Percentiles rank a stretch among this genome's conserved stretches.
phyloP scores from a whole-genome alignment of 257 asterid genomes.

The Solanum habrochaites region DNA sequence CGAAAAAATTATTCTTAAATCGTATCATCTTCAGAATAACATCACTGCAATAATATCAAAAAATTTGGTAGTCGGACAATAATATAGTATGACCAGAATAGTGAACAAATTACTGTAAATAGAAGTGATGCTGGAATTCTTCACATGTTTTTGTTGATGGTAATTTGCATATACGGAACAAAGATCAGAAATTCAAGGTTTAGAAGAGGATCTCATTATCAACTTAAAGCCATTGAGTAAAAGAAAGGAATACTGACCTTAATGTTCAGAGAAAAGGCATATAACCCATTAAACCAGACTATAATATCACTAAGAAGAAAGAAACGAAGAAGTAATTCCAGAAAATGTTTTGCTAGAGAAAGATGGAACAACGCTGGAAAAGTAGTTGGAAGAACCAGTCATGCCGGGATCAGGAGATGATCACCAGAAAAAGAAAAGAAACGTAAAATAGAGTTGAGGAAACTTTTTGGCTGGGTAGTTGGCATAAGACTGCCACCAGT shows the following conservation, averaged over 20 bases:
- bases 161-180: neutral
- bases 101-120: neutral
- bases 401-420: neutral
- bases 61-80: neutral
- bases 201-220: neutral
- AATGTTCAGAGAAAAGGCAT: neutral
- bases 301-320: neutral
- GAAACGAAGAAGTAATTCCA: neutral
- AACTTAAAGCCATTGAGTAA: neutral
- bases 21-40: neutral
- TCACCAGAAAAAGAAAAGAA: neutral
- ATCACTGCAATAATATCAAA: neutral
- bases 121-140: neutral
- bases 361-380: neutral
- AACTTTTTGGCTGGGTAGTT: neutral
- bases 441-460: neutral
- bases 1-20: neutral
- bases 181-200: neutral
- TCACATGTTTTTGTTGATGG: neutral
- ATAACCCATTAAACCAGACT: neutral
- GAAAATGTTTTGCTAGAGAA: neutral
- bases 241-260: neutral
- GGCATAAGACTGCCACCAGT: neutral
- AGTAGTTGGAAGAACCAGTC: neutral
- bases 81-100: neutral